Percentiles rank a stretch among this genome's conserved stretches.
These are phyloP conservation scores for Cyamopsis tetragonoloba DNA, from an alignment of 306 rosid genomes.

Conservation along the genomic window DNA sequence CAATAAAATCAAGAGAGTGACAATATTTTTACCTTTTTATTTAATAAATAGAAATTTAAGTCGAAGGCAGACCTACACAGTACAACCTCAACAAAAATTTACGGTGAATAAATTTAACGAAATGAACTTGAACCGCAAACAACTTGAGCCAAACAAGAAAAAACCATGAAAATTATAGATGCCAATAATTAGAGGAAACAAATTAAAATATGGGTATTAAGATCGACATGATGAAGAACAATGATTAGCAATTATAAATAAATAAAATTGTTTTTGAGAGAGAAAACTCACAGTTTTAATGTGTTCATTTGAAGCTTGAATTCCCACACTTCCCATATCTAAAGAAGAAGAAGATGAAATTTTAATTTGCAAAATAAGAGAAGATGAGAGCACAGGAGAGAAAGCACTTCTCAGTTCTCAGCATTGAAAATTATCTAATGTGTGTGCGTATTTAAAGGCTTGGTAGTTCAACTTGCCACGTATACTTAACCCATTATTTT, in stretches of 20 bases:
- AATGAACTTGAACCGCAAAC: too few species aligned
- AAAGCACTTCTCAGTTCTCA: not conserved
- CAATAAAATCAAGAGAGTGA: too few species aligned
- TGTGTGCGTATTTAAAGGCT: not conserved
- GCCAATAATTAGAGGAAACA: not conserved
- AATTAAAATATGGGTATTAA: not conserved
- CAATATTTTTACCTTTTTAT: too few species aligned
- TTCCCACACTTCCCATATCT: conserved; percentile 26
- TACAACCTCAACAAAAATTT: too few species aligned
- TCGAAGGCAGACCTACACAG: too few species aligned
- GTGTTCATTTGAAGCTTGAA: conserved; percentile 14
- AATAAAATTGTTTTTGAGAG: not conserved
- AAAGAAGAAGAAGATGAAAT: not conserved
- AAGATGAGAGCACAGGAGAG: not conserved
- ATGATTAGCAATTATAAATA: not conserved
- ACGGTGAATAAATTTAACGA: too few species aligned
- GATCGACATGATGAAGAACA: not conserved
- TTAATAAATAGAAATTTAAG: too few species aligned
- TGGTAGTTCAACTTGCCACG: not conserved
- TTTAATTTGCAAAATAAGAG: not conserved
- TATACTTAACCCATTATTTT: not conserved
- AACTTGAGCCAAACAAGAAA: too few species aligned
- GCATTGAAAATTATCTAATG: not conserved
- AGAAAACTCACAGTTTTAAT: conserved; percentile 26
- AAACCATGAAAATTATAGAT: not conserved